Evolutionary conservation across 257 asterid species (phyloP).

Genomic region (Fraxinus americana): DNA sequence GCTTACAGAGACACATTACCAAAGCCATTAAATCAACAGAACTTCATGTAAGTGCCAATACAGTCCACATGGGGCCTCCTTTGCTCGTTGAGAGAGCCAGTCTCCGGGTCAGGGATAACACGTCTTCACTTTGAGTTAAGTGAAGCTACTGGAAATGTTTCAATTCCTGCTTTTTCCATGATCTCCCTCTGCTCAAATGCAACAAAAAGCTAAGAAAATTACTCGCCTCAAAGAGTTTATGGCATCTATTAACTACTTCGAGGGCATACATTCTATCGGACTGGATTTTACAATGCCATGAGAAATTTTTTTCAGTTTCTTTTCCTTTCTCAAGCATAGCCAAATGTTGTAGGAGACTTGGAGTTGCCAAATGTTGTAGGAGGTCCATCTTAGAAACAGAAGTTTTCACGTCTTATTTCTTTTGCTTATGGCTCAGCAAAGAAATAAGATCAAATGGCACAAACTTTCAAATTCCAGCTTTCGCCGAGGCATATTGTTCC

Average conservation of each 20-base stretch:
- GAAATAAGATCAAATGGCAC: background rate
- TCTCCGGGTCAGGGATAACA: background rate
- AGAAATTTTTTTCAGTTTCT: too few relatives aligned
- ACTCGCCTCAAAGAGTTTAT: background rate
- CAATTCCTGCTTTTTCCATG: constrained; percentile 41
- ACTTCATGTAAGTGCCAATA: background rate
- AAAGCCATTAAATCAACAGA: background rate
- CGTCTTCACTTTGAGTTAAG: constrained; percentile 7
- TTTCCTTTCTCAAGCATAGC: too few relatives aligned
- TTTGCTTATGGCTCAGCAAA: background rate
- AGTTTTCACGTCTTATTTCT: too few relatives aligned
- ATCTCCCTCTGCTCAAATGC: constrained; percentile 50
- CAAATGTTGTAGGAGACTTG: too few relatives aligned
- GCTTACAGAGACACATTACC: too few relatives aligned
- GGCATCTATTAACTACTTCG: background rate
- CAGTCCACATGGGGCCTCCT: background rate
- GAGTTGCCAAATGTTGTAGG: too few relatives aligned
- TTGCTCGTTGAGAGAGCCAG: background rate
- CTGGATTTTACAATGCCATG: background rate
- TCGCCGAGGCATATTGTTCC: background rate
- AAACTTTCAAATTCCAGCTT: background rate
- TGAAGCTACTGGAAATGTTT: constrained; percentile 51
- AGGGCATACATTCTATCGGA: background rate
- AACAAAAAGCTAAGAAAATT: constrained; percentile 1
- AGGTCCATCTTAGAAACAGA: too few relatives aligned